A percentile compares a stretch with the other conserved stretches of the same genome.
These are phyloP conservation scores for Starmerella ratchasimensis DNA, from an alignment of 805 yeast genomes.

Conservation along the genomic window DNA sequence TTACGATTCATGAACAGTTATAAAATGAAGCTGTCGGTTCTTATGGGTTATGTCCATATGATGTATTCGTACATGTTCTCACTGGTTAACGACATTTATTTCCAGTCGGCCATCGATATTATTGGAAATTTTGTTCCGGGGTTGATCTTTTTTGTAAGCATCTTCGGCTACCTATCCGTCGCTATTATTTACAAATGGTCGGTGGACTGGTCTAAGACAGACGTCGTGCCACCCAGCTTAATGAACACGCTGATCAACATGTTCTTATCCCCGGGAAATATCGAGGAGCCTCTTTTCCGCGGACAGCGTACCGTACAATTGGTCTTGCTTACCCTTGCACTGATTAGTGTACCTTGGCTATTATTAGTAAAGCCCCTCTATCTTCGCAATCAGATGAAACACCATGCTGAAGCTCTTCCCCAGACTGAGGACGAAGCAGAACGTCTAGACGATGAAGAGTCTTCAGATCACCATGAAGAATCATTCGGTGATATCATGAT, in stretches of 20 bases:
- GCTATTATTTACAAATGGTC: conserved; percentile 89
- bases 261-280: conserved; percentile 86
- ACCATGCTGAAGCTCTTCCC: conserved; percentile 25
- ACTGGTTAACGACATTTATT: conserved; percentile 59
- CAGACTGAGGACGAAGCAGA: conserved; percentile 17
- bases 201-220: conserved; percentile 73
- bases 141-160: conserved; percentile 85
- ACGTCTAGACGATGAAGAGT: conserved; percentile 32
- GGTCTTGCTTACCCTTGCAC: conserved; percentile 56
- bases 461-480: conserved; percentile 43
- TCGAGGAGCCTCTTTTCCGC: conserved; percentile 64
- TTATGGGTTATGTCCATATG: conserved; percentile 95
- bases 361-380: conserved; percentile 71
- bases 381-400: conserved; percentile 36
- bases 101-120: conserved; percentile 61
- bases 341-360: conserved; percentile 86
- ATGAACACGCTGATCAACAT: conserved; percentile 88
- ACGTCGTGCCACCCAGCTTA: conserved; percentile 76
- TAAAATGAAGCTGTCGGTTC: conserved; percentile 89
- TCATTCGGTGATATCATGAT: conserved; percentile 88
- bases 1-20: conserved; percentile 85
- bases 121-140: conserved; percentile 93
- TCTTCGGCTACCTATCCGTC: conserved; percentile 81
- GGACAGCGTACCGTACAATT: conserved; percentile 74
- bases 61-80: conserved; percentile 77